Conservation (phyloP, 1,284 basidiomycete species). For the Gomphus sp. region DNA sequence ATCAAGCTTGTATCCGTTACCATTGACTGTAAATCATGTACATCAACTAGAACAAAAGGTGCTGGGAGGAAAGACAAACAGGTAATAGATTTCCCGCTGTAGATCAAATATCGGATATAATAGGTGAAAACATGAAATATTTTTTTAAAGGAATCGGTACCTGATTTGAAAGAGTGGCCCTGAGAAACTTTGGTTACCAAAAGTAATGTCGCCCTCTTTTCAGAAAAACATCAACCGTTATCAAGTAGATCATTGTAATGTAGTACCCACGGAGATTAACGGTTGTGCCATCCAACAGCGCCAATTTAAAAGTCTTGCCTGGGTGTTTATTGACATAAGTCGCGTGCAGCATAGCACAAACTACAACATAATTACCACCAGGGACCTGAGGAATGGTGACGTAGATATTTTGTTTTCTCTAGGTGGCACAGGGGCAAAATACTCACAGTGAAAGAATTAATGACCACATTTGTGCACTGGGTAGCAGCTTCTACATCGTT, state of each 20-base stretch:
- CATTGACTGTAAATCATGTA: slow-evolving; percentile 28
- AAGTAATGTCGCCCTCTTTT: slow-evolving; percentile 35
- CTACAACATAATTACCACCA: background rate
- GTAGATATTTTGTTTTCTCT: background rate
- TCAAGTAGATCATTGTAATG: background rate
- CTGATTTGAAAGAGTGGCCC: slow-evolving; percentile 30
- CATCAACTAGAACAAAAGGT: background rate
- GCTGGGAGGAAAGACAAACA: slow-evolving; percentile 22
- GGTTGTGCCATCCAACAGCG: slow-evolving; percentile 29
- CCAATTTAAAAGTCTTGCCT: slow-evolving; percentile 23
- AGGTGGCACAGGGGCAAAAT: background rate
- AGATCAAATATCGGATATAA: background rate
- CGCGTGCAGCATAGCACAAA: background rate
- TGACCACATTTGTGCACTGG: slow-evolving; percentile 36
- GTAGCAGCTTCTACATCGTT: slow-evolving; percentile 33
- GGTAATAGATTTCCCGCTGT: slow-evolving; percentile 28
- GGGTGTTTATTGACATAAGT: background rate
- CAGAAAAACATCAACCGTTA: background rate
- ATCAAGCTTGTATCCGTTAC: slow-evolving; percentile 36
- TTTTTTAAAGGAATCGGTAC: background rate
- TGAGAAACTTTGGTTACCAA: slow-evolving; percentile 32
- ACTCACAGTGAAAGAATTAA: slow-evolving; percentile 35
- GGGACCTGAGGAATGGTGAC: background rate
- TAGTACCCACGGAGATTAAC: slow-evolving; percentile 34
- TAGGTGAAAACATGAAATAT: no score